Evolutionary conservation across 148 eudicot species (phyloP), one percentile per base, ranked within the genome.

Genomic region (Rhododendron vialii): DNA sequence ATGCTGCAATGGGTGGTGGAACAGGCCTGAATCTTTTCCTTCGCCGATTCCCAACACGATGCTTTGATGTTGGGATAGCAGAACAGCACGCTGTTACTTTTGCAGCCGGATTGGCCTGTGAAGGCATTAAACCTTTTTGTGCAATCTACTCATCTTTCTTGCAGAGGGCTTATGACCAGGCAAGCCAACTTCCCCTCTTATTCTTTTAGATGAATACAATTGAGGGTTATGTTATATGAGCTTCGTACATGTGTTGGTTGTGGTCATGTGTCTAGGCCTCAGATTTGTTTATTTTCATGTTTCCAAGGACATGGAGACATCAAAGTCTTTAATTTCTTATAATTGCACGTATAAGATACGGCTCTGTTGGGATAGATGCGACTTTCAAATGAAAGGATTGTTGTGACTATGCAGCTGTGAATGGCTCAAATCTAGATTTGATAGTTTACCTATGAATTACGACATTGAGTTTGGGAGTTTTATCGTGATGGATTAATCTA

Each of bases 1-100:
- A 96, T 81, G 99, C 99, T 5, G 99, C 99, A 84, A 96, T 96
- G 99, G 98, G 98, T 76, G 99, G 99, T 74, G 99, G 99, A 69
- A 96, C 99, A 0, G 99, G 99, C 7, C 63, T 95, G 86, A 96
- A 96, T 86, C 93, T 92, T 83, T 96, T 96, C 83, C 93, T 91
- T 35, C 90, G 92, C 24, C 93, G 92, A 50, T 96, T 95, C 86
- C 98, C 99, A 18, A 81, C 90, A 36, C 90, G 99, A 55, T 96
- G 99, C 89, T 96, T 95, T 86, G 99, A 96, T 83, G 99, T 96
- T 78, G 99, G 98, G 11, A 96, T 96, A 71, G 99, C 99, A 41
- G 99, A 96, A 86, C 98, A 96, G 86, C 99, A 96, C 81, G 99
- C 96, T 1, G 99, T 94, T 13, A 96, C 98, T 67, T 96, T 96